Conservation (phyloP, 768 basidiomycete genomes). For the Kwoniella shandongensis region DNA sequence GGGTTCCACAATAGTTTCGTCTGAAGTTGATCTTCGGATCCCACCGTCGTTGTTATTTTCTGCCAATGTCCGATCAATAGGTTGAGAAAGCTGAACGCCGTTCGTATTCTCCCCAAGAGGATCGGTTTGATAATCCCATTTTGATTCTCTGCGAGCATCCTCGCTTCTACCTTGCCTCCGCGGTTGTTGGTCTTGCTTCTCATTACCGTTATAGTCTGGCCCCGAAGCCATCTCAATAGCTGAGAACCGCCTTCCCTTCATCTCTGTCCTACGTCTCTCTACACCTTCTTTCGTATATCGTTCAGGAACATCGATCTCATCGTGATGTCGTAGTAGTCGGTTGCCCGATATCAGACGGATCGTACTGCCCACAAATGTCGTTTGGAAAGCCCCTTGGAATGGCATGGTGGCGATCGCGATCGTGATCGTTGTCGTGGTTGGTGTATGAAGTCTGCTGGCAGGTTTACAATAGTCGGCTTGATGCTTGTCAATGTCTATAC, state of each 20-base stretch:
- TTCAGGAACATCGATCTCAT: conserved; percentile 18
- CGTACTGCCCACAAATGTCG: conserved; percentile 8
- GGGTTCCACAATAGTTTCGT: conserved; percentile 8
- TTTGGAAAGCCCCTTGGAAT: conserved; percentile 19
- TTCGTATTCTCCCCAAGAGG: no score
- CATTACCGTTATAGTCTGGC: neutral
- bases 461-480: no score
- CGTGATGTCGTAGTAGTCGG: conserved; percentile 12
- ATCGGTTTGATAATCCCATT: no score
- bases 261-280: neutral
- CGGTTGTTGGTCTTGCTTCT: neutral
- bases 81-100: neutral
- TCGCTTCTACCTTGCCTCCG: no score
- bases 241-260: neutral
- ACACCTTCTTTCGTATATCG: conserved; percentile 12
- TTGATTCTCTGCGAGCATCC: no score
- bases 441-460: no score
- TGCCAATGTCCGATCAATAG: neutral
- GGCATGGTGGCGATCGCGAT: neutral
- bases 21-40: conserved; percentile 3
- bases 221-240: neutral
- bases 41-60: neutral
- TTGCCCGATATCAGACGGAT: conserved; percentile 8
- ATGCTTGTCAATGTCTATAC: no score
- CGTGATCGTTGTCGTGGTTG: neutral